phyloP scores from a whole-genome alignment of 2,329 filamentous ascomycete genomes.

The Ophiosphaerella narmari region DNA sequence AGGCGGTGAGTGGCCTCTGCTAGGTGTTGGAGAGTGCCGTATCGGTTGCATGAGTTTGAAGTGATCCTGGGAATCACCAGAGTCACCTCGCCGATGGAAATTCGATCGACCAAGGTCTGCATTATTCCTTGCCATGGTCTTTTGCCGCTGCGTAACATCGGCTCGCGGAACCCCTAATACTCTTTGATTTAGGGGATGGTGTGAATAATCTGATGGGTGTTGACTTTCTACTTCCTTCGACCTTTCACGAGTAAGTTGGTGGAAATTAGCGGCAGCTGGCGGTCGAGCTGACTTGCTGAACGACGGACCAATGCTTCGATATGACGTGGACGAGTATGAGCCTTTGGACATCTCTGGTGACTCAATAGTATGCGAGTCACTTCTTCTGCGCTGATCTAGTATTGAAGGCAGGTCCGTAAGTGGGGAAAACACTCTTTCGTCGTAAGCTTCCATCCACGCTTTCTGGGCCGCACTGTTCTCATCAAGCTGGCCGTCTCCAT shows the following conservation, averaged over 20 bases:
- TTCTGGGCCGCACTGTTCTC: slow-evolving; percentile 23
- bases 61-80: slow-evolving; percentile 31
- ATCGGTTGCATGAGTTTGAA: slow-evolving; percentile 21
- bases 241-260: slow-evolving; percentile 28
- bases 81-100: slow-evolving; percentile 28
- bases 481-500: slow-evolving; percentile 21
- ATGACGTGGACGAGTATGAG: slow-evolving; percentile 36
- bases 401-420: slow-evolving; percentile 15
- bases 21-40: slow-evolving; percentile 34
- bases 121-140: slow-evolving; percentile 15
- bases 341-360: slow-evolving; percentile 26
- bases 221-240: slow-evolving; percentile 22
- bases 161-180: slow-evolving; percentile 29
- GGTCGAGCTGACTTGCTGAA: slow-evolving; percentile 29
- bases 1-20: slow-evolving; percentile 36
- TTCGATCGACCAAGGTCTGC: slow-evolving; percentile 13
- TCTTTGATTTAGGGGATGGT: slow-evolving; percentile 15
- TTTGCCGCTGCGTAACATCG: slow-evolving; percentile 39
- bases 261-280: slow-evolving; percentile 27
- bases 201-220: slow-evolving; percentile 24
- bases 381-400: slow-evolving; percentile 6
- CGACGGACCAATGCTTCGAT: slow-evolving; percentile 28
- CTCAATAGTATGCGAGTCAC: slow-evolving; percentile 7
- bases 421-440: slow-evolving; percentile 40
- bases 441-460: slow-evolving; percentile 48